Conservation (phyloP, 352 stramenopile genomes). For the Globisporangium irregulare region DNA sequence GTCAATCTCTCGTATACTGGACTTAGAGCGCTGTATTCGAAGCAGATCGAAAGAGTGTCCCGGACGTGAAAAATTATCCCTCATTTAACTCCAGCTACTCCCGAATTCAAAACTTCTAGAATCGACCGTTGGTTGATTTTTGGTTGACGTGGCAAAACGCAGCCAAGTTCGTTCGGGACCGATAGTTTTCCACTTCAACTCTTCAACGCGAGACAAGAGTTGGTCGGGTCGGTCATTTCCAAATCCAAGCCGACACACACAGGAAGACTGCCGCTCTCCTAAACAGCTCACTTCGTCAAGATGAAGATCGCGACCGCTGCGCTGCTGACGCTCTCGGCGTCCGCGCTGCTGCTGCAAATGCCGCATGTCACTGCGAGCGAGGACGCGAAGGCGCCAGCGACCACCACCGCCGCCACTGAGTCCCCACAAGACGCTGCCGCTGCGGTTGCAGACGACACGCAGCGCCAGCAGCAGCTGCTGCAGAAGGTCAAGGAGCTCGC, state of each 20-base stretch:
- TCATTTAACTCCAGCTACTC: neutral
- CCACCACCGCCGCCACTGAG: neutral
- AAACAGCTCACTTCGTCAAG: constrained; percentile 2
- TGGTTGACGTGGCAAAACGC: neutral
- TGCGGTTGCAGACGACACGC: constrained; percentile 16
- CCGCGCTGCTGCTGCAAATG: constrained; percentile 38
- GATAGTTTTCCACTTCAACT: neutral
- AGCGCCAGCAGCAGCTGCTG: constrained; percentile 27
- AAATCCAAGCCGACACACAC: neutral
- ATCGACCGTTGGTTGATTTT: neutral
- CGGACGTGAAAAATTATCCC: too few relatives aligned
- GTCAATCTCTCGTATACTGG: neutral
- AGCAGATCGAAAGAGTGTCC: neutral
- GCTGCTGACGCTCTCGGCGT: constrained; percentile 39
- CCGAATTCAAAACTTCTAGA: neutral
- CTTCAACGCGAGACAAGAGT: neutral
- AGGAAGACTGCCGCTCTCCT: neutral
- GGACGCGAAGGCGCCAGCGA: neutral
- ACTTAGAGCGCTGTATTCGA: neutral
- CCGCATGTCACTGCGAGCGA: constrained; percentile 2
- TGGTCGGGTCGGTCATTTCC: neutral
- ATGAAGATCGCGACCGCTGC: constrained; percentile 55
- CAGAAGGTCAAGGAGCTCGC: constrained; percentile 51
- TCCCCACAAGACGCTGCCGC: constrained; percentile 3
- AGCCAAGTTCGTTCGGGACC: neutral